Conservation (phyloP, 352 stramenopile species). For the Phytophthora multivora region DNA sequence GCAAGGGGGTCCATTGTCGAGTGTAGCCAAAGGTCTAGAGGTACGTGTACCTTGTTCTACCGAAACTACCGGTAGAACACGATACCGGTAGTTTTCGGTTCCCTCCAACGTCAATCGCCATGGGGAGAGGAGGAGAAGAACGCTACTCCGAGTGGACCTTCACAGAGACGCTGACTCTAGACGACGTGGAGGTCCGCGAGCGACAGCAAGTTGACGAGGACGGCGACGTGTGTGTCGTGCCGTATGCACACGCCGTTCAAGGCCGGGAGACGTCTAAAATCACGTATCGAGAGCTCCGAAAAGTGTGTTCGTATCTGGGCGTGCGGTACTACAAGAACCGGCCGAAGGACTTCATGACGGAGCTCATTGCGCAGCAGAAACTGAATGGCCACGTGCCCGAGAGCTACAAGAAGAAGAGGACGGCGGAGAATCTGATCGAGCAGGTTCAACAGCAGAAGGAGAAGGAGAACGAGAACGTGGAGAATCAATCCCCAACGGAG, state of each 20-base stretch:
- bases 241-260: conserved; percentile 26
- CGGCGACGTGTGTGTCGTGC: conserved; percentile 10
- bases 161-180: conserved; percentile 24
- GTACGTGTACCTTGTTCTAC: background rate
- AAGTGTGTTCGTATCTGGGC: conserved; percentile 22
- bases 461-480: background rate
- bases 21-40: background rate
- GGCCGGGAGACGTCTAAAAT: conserved; percentile 21
- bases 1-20: background rate
- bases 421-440: background rate
- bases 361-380: conserved; percentile 33
- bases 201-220: conserved; percentile 14
- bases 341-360: conserved; percentile 22
- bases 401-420: conserved; percentile 8
- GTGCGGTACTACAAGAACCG: conserved; percentile 38
- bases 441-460: background rate
- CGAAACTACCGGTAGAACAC: background rate
- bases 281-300: conserved; percentile 19
- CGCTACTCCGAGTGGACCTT: conserved; percentile 15
- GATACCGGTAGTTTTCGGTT: background rate
- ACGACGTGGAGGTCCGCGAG: conserved; percentile 26
- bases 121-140: conserved; percentile 2
- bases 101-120: background rate
- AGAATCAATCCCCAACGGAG: conserved; percentile 2
- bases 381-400: conserved; percentile 24